Evolutionary conservation across 352 stramenopile genomes (phyloP).

Genomic region (Globisporangium alternatum): DNA sequence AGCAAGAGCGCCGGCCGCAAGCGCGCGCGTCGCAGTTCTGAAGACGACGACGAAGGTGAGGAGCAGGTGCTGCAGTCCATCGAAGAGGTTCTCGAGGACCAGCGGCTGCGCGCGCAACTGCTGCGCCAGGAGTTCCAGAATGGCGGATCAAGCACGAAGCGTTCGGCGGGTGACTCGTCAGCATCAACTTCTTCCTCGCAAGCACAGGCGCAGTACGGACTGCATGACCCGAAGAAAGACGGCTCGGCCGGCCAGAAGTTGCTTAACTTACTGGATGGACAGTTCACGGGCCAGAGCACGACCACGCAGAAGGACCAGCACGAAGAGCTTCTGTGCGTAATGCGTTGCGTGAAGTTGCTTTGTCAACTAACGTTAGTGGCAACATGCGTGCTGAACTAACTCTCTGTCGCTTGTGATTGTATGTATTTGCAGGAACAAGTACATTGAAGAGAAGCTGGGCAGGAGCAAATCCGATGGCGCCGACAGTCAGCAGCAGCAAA

Average conservation of each 20-base stretch:
- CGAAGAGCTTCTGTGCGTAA: constrained; percentile 62
- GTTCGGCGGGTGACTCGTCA: neutral
- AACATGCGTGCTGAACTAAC: neutral
- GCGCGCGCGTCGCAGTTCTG: constrained; percentile 27
- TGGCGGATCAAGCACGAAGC: constrained; percentile 4
- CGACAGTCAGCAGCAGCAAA: neutral
- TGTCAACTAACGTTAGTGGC: neutral
- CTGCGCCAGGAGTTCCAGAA: constrained; percentile 33
- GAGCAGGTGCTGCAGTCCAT: constrained; percentile 53
- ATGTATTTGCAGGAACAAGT: constrained; percentile 53
- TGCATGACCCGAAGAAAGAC: constrained; percentile 78
- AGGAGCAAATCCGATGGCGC: constrained; percentile 28
- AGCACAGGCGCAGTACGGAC: constrained; percentile 36
- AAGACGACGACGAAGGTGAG: constrained; percentile 19
- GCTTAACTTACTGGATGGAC: constrained; percentile 64
- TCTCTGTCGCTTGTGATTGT: neutral
- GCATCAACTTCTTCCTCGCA: neutral
- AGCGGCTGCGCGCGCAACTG: constrained; percentile 49
- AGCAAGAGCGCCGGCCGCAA: constrained; percentile 30
- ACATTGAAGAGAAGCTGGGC: constrained; percentile 74
- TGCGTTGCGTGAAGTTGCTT: neutral
- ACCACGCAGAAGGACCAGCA: constrained; percentile 66
- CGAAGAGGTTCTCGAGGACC: constrained; percentile 69
- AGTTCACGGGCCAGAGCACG: constrained; percentile 75
- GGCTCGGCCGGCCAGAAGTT: constrained; percentile 67